Conservation (phyloP, 768 basidiomycete species). For the Galerina marginata region DNA sequence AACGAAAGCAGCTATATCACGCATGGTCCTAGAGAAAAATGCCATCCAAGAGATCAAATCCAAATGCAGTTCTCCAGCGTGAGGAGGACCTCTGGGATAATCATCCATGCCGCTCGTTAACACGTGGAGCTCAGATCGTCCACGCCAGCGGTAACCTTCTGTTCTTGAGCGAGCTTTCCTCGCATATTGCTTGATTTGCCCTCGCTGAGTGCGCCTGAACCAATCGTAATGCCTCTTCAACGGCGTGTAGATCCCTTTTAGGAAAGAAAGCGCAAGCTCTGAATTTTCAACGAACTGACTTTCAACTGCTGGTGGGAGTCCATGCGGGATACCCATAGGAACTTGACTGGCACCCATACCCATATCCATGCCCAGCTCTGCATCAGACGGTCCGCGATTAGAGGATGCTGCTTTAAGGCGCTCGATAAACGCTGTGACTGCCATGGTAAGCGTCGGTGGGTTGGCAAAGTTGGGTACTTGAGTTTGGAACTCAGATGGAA, state of each 20-base stretch:
- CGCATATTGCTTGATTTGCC: slow-evolving; percentile 90
- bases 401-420: slow-evolving; percentile 57
- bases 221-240: slow-evolving; percentile 93
- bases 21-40: slow-evolving; percentile 95
- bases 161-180: slow-evolving; percentile 83
- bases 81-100: slow-evolving; percentile 89
- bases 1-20: slow-evolving; percentile 83
- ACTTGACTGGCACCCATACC: slow-evolving; percentile 61
- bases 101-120: slow-evolving; percentile 97
- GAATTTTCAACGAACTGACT: slow-evolving; percentile 61
- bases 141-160: slow-evolving; percentile 95
- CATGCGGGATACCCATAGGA: slow-evolving; percentile 42
- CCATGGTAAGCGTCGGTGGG: slow-evolving; percentile 94
- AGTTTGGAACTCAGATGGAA: slow-evolving; percentile 87
- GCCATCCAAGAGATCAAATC: slow-evolving; percentile 97
- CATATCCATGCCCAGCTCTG: slow-evolving; percentile 70
- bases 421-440: slow-evolving; percentile 86
- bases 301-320: slow-evolving; percentile 24
- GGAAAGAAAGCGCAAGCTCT: slow-evolving; percentile 65
- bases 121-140: slow-evolving; percentile 84
- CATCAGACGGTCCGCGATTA: slow-evolving; percentile 51
- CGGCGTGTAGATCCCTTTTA: slow-evolving; percentile 81
- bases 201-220: slow-evolving; percentile 94
- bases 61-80: slow-evolving; percentile 90
- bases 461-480: slow-evolving; percentile 96